phyloP scores from a whole-genome alignment of 2,329 filamentous ascomycete species.

The Arachnomyces sp. region DNA sequence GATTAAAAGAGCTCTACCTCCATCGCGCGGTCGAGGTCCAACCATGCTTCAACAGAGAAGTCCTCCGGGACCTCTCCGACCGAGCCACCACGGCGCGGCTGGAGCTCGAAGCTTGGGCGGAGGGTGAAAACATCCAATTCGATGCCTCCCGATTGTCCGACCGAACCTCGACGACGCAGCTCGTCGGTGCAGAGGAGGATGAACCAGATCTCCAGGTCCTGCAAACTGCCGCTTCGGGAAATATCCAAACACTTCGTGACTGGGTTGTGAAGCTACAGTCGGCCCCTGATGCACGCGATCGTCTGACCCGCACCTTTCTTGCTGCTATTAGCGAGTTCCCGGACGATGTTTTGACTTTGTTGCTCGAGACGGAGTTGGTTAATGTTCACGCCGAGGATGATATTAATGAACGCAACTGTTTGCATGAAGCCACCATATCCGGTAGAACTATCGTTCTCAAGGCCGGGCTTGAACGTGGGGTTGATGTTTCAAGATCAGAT shows the following conservation, averaged over 20 bases:
- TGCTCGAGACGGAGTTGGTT: slow-evolving; percentile 73
- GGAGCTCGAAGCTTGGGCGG: slow-evolving; percentile 92
- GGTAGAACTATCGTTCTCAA: slow-evolving; percentile 71
- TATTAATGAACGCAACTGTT: slow-evolving; percentile 92
- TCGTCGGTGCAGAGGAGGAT: slow-evolving; percentile 66
- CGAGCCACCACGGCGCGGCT: slow-evolving; percentile 94
- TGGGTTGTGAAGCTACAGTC: slow-evolving; percentile 64
- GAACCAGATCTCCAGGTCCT: slow-evolving; percentile 83
- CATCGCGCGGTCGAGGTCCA: slow-evolving; percentile 94
- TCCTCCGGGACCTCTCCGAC: slow-evolving; percentile 93
- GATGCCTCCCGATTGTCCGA: slow-evolving; percentile 44
- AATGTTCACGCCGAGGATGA: slow-evolving; percentile 92
- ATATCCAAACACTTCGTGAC: slow-evolving; percentile 67
- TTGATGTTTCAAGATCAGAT: slow-evolving; percentile 73
- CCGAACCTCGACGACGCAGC: slow-evolving; percentile 27
- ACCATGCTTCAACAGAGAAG: slow-evolving; percentile 94
- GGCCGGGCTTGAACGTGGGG: slow-evolving; percentile 64
- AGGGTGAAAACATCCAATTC: slow-evolving; percentile 87
- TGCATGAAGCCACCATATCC: slow-evolving; percentile 95
- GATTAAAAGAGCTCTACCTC: slow-evolving; percentile 94
- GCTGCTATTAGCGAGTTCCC: slow-evolving; percentile 81
- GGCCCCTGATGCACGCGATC: slow-evolving; percentile 57
- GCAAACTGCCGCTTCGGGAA: slow-evolving; percentile 76
- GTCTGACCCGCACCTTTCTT: slow-evolving; percentile 82
- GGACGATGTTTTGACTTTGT: slow-evolving; percentile 61